phyloP scores from a whole-genome alignment of 371 early-diverging fungal genomes.

The Rhizopus arrhizus region DNA sequence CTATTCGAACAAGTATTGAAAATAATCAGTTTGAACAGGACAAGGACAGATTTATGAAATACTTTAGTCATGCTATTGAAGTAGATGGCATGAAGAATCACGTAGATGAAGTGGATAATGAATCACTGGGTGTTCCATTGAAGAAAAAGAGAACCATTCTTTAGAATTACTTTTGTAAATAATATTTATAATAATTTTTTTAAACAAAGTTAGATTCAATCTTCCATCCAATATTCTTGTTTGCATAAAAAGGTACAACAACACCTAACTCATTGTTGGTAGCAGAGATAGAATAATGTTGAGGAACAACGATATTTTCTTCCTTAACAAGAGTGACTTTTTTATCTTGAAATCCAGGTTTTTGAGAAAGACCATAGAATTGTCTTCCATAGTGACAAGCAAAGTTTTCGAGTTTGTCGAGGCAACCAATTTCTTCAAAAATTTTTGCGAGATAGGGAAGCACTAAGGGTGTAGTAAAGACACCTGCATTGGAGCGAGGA shows the following conservation, averaged over 20 bases:
- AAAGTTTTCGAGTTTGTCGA: slow-evolving; percentile 80
- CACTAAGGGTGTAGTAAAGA: slow-evolving; percentile 87
- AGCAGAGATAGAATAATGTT: slow-evolving; percentile 50
- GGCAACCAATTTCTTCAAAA: slow-evolving; percentile 83
- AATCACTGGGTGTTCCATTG: slow-evolving; percentile 43
- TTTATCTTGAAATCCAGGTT: slow-evolving; percentile 53
- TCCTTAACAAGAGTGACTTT: slow-evolving; percentile 61
- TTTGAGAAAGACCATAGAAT: slow-evolving; percentile 77
- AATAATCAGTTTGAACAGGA: slow-evolving; percentile 54
- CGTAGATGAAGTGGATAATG: slow-evolving; percentile 43
- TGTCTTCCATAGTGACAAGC: slow-evolving; percentile 80
- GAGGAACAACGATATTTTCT: slow-evolving; percentile 55
- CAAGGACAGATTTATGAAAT: slow-evolving; percentile 45
- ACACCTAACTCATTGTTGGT: slow-evolving; percentile 59
- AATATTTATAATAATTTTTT: slow-evolving; percentile 12
- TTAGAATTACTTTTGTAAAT: slow-evolving; percentile 22
- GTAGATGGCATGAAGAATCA: slow-evolving; percentile 35
- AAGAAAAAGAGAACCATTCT: slow-evolving; percentile 49
- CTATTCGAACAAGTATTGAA: slow-evolving; percentile 63
- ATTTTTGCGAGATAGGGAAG: slow-evolving; percentile 86
- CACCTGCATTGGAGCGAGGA: slow-evolving; percentile 86
- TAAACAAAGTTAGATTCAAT: slow-evolving; percentile 53
- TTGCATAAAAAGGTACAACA: slow-evolving; percentile 90
- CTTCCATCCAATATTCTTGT: slow-evolving; percentile 72
- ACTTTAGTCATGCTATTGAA: slow-evolving; percentile 42